phyloP scores from a whole-genome alignment of 139 green algal species.

The Nannochloris sp. region DNA sequence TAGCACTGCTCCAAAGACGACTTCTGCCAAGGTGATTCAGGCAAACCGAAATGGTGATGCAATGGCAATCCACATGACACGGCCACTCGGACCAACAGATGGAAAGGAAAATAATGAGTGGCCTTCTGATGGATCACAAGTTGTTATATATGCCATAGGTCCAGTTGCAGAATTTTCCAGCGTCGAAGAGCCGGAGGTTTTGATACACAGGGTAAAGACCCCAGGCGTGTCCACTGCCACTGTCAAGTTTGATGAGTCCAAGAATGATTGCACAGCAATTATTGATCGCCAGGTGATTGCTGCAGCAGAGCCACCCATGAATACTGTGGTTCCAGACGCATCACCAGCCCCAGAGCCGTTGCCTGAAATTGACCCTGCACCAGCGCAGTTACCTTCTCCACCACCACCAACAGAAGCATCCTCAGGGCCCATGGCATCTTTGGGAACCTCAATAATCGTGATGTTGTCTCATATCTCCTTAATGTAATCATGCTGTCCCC shows the following conservation, averaged over 20 bases:
- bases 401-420: too few species aligned
- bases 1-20: not conserved
- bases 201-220: conserved; percentile 12
- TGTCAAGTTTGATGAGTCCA: conserved; percentile 3
- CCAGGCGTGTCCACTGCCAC: not conserved
- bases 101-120: not conserved
- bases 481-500: too few species aligned
- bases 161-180: conserved; percentile 12
- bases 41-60: not conserved
- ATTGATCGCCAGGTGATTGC: conserved; percentile 6
- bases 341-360: too few species aligned
- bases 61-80: conserved; percentile 1
- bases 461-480: too few species aligned
- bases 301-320: too few species aligned
- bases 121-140: conserved; percentile 4
- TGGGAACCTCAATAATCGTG: too few species aligned
- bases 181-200: conserved; percentile 3
- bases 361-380: too few species aligned
- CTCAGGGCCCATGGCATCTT: too few species aligned
- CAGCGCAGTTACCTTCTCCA: too few species aligned
- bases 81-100: conserved; percentile 2
- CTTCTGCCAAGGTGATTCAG: not conserved
- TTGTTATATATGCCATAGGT: conserved; percentile 15
- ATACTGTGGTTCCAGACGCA: too few species aligned
- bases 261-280: not conserved